Base-by-base conservation (phyloP, 2,329 filamentous ascomycete genomes). In the Cladosporium halotolerans region DNA sequence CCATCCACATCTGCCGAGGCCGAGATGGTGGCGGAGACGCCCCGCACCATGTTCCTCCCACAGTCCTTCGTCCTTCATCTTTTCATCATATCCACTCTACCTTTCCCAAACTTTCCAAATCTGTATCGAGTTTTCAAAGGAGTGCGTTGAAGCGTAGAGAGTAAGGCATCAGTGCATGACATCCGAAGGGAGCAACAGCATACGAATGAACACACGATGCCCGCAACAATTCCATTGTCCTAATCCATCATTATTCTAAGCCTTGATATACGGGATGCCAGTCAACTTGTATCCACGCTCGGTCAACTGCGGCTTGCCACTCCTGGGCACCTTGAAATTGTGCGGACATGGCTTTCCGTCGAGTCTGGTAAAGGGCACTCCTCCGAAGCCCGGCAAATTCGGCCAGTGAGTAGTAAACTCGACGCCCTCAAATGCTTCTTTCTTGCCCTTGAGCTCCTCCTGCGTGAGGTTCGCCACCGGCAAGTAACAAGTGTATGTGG, bases 241-340 rank as follows among this genome's bases (percentile, higher is more conserved):
- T 28, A 7, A 28, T 7, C 7, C 4, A 5, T 7, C 23, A 28
- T 5, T 28, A 28, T 39, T 14, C 47, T 51, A 43, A 18, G 34
- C 56, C 47, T 62, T 58, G 52, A 70, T 72, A 54, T 77, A 78
- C 9, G 75, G 74, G 55, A 78, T 76, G 2, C 75, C 75, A 3
- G 74, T 78, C 46, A 78, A 59, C 58, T 70, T 74, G 59, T 71
- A 75, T 1, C 68, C 71, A 34, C 72, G 58, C 64, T 76, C 73
- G 51, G 62, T 63, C 34, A 77, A 57, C 23, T 63, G 53, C 0
- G 71, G 68, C 54, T 72, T 70, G 40, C 72, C 68, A 3, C 72
- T 57, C 31, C 5, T 42, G 0, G 74, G 73, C 57, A 64, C 60
- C 11, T 65, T 60, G 18, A 69, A 64, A 32, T 72, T 70, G 55